These are phyloP conservation scores for Metarhizium brunneum DNA, from an alignment of 2,329 filamentous ascomycete genomes.

Conservation along the genomic window DNA sequence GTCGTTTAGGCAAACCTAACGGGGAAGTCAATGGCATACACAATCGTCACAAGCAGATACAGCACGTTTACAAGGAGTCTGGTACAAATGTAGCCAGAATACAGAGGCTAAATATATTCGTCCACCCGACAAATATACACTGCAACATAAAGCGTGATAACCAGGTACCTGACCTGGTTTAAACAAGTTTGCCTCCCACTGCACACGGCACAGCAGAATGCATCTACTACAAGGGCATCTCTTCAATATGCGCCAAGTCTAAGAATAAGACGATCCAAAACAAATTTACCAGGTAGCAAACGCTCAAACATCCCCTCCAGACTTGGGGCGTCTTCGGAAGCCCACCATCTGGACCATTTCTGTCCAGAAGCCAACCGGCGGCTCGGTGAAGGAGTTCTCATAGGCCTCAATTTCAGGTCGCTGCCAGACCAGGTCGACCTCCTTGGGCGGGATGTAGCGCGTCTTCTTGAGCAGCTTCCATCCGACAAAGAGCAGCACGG, in stretches of 20 bases:
- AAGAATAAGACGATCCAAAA: not conserved
- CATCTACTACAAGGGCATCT: not conserved
- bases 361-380: slow-evolving; percentile 42
- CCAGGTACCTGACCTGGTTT: too few relatives aligned
- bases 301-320: not conserved
- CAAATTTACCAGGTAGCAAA: not conserved
- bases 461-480: slow-evolving; percentile 59
- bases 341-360: not conserved
- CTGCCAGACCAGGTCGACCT: slow-evolving; percentile 53
- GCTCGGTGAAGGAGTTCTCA: slow-evolving; percentile 38
- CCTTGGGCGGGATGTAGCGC: slow-evolving; percentile 37
- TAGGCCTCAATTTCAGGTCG: slow-evolving; percentile 48
- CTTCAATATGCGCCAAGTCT: not conserved
- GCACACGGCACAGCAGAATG: too few relatives aligned
- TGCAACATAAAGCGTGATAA: too few relatives aligned
- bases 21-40: too few relatives aligned
- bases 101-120: too few relatives aligned
- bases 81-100: too few relatives aligned
- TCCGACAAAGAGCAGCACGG: slow-evolving; percentile 41
- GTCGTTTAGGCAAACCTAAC: too few relatives aligned
- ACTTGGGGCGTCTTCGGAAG: not conserved
- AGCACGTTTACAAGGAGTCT: too few relatives aligned
- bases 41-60: too few relatives aligned
- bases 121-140: too few relatives aligned
- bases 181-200: too few relatives aligned